Evolutionary conservation across 2,329 filamentous ascomycete species (phyloP), one percentile per base, ranked within the genome.

Genomic region (Fusarium irregulare): DNA sequence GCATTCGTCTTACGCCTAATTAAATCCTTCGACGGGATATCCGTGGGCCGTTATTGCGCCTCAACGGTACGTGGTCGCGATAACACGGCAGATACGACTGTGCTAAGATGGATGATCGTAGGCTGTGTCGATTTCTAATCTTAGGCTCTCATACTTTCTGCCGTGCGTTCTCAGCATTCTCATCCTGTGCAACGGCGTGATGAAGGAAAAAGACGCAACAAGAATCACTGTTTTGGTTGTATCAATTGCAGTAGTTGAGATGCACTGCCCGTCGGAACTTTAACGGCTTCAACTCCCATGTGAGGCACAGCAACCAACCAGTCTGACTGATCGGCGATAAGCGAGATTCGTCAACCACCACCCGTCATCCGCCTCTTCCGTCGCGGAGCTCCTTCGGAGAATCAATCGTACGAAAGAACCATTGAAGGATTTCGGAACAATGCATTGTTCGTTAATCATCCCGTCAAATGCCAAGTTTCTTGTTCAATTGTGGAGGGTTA

Each of bases 401-500:
- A 37, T 34, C 34, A 37, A 37, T 37, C 34, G 10, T 37, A 37
- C 34, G 10, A n/a, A 37, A 37, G 18, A 37, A 37, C 34, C 18
- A n/a, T 1, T n/a, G 18, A 37, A 37, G 34, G 34, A 37, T 37
- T 37, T 3, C 5, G 6, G 34, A 18, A 2, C 3, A 37, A 37
- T 11, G 16, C 10, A 1, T 37, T n/a, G 34, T 37, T 37, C 34
- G 34, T 37, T n/a, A 37, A 37, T n/a, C 34, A 23, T 50, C 30
- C 30, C 20, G 2, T 37, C 7, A 14, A 25, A 18, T n/a, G 8
- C 18, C 30, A 34, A 16, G 27, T 10, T 28, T 27, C 11, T 13
- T 12, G 8, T 9, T n/a, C 9, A 34, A 28, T 27, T 41, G 57
- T 55, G 60, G 57, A 25, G 7, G 14, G 41, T 55, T 20, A n/a